Evolutionary conservation across 2,329 filamentous ascomycete species (phyloP).

Genomic region (Onygenales sp.): DNA sequence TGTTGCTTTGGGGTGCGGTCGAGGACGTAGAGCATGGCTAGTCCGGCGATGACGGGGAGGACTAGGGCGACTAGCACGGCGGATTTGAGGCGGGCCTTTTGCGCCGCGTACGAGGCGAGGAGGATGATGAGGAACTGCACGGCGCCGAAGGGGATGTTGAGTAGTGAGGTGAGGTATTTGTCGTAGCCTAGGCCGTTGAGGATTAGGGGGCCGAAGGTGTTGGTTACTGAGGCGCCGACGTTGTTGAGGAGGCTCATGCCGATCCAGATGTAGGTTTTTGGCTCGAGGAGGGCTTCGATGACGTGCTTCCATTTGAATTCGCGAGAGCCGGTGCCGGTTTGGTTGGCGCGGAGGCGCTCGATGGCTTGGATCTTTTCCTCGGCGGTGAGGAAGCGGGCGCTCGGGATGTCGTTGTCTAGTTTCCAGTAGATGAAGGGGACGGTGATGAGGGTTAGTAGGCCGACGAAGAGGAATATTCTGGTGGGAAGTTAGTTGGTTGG

Average conservation of each 20-base stretch:
- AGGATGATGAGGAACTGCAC: slow-evolving; percentile 53
- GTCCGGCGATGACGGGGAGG: slow-evolving; percentile 52
- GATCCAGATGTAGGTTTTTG: slow-evolving; percentile 50
- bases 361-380: slow-evolving; percentile 38
- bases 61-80: slow-evolving; percentile 45
- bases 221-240: slow-evolving; percentile 53
- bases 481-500: background rate
- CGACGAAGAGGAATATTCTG: slow-evolving; percentile 52
- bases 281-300: slow-evolving; percentile 32
- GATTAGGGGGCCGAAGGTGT: slow-evolving; percentile 57
- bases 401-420: slow-evolving; percentile 50
- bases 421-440: slow-evolving; percentile 51
- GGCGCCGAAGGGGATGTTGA: slow-evolving; percentile 59
- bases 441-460: slow-evolving; percentile 50
- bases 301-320: slow-evolving; percentile 40
- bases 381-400: slow-evolving; percentile 39
- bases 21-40: slow-evolving; percentile 27
- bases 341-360: slow-evolving; percentile 41
- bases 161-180: slow-evolving; percentile 47
- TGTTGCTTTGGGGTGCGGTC: slow-evolving; percentile 23
- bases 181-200: slow-evolving; percentile 52
- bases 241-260: slow-evolving; percentile 53
- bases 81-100: slow-evolving; percentile 49
- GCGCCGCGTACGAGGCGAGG: slow-evolving; percentile 48
- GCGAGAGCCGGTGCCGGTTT: slow-evolving; percentile 37